phyloP scores from a whole-genome alignment of 306 rosid species.

The Hippophae gyantsensis region DNA sequence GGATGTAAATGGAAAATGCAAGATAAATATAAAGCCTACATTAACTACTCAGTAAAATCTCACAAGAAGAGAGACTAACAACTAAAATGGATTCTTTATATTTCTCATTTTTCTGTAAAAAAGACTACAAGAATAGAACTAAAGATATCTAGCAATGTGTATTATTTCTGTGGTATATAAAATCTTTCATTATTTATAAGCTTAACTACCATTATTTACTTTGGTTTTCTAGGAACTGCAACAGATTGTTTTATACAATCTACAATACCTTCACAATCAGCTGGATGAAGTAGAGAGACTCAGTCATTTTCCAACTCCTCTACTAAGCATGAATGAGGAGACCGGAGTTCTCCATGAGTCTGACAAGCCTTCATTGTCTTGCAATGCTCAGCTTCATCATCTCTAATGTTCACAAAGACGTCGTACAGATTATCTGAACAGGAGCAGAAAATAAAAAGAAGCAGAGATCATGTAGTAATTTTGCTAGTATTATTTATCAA shows the following conservation, averaged over 20 bases:
- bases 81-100: no score
- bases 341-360: slow-evolving; percentile 75
- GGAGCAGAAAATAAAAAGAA: background rate
- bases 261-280: slow-evolving; percentile 76
- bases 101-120: no score
- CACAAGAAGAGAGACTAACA: no score
- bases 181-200: slow-evolving; percentile 5
- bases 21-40: no score
- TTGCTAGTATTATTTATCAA: no score
- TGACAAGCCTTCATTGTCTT: slow-evolving; percentile 98
- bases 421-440: slow-evolving; percentile 68
- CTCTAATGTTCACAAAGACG: slow-evolving; percentile 79
- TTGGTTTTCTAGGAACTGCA: slow-evolving; percentile 33
- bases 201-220: slow-evolving; percentile 23
- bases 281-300: slow-evolving; percentile 21
- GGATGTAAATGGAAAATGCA: no score
- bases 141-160: no score
- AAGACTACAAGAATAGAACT: no score
- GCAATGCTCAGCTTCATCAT: slow-evolving; percentile 96
- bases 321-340: slow-evolving; percentile 67
- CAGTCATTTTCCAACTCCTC: slow-evolving; percentile 32
- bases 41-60: no score
- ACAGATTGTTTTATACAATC: slow-evolving; percentile 72
- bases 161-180: no score
- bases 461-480: background rate